Percentiles rank a stretch among this genome's conserved stretches.
phyloP scores from a whole-genome alignment of 257 asterid genomes.

The Parsonsia alboflavescens region DNA sequence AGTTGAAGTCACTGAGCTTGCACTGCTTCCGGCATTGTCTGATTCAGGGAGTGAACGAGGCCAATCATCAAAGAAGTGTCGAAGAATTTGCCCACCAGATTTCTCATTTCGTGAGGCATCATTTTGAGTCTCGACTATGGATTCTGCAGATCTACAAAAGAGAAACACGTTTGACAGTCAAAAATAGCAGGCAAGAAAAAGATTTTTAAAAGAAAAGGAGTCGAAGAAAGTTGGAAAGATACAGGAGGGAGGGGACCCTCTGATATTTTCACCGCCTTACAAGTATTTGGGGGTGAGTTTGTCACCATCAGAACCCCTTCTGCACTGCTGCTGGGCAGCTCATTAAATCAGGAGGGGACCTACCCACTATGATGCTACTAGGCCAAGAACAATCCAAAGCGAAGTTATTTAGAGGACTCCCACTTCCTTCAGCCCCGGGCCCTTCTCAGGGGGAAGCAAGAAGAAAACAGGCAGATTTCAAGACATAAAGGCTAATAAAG shows the following conservation, averaged over 20 bases:
- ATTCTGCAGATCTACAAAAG: slow-evolving; percentile 42
- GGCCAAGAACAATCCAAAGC: slow-evolving; percentile 34
- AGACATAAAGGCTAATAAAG: slow-evolving; percentile 3
- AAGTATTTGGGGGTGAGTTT: slow-evolving; percentile 49
- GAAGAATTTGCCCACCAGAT: slow-evolving; percentile 40
- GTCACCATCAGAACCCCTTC: slow-evolving; percentile 22
- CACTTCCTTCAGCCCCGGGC: slow-evolving; percentile 14
- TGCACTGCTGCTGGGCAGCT: slow-evolving; percentile 9
- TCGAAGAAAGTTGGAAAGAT: neutral
- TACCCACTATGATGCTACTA: slow-evolving; percentile 32
- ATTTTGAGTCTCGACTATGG: slow-evolving; percentile 32
- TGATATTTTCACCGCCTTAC: neutral
- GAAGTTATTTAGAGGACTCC: slow-evolving; percentile 30
- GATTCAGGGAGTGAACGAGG: slow-evolving; percentile 48
- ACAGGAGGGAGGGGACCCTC: neutral
- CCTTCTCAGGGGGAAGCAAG: neutral
- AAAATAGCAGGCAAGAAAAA: slow-evolving; percentile 2
- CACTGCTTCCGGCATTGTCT: slow-evolving; percentile 20
- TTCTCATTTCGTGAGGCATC: slow-evolving; percentile 21
- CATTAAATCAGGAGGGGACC: slow-evolving; percentile 27
- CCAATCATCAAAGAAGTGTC: slow-evolving; percentile 82
- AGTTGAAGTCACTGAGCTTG: slow-evolving; percentile 24
- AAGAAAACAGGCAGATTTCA: slow-evolving; percentile 2
- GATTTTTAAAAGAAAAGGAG: neutral
- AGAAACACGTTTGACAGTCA: slow-evolving; percentile 4